phyloP scores from a whole-genome alignment of 2,329 filamentous ascomycete genomes.

The Escovopsis weberi region DNA sequence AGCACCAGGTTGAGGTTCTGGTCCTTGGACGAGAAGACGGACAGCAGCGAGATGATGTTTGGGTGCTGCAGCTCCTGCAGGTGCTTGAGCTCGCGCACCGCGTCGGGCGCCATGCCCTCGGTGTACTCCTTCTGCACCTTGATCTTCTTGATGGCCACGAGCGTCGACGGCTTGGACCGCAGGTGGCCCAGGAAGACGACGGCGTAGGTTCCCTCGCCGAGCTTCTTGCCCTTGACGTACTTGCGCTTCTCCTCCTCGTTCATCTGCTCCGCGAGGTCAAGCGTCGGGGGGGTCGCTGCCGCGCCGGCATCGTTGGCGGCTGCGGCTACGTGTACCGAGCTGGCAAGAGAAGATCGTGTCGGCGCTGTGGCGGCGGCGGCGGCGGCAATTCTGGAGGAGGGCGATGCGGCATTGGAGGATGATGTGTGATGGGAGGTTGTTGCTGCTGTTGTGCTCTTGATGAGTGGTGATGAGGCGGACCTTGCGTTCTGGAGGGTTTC shows the following conservation, averaged over 20 bases:
- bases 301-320: too few relatives aligned
- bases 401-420: constrained; percentile 31
- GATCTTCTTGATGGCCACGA: constrained; percentile 90
- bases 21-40: constrained; percentile 90
- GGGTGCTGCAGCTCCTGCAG: constrained; percentile 88
- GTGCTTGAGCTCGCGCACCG: constrained; percentile 89
- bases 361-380: constrained; percentile 9
- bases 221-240: constrained; percentile 86
- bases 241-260: constrained; percentile 73
- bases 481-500: constrained; percentile 19
- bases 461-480: constrained; percentile 29
- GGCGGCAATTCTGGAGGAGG: constrained; percentile 15
- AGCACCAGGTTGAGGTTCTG: constrained; percentile 94
- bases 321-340: too few relatives aligned
- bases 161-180: constrained; percentile 51
- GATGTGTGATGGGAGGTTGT: constrained; percentile 24
- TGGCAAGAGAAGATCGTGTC: too few relatives aligned
- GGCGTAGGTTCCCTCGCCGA: constrained; percentile 95
- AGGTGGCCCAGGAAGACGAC: constrained; percentile 85
- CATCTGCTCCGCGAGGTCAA: constrained; percentile 62
- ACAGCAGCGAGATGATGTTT: constrained; percentile 85
- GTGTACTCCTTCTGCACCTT: constrained; percentile 74
- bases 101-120: constrained; percentile 87
- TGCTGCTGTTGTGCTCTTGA: constrained; percentile 12
- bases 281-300: constrained; percentile 21